Evolutionary conservation across 1,284 basidiomycete genomes (phyloP), one percentile per base, ranked within the genome.

Genomic region (Sanguinoderma infundibulare): DNA sequence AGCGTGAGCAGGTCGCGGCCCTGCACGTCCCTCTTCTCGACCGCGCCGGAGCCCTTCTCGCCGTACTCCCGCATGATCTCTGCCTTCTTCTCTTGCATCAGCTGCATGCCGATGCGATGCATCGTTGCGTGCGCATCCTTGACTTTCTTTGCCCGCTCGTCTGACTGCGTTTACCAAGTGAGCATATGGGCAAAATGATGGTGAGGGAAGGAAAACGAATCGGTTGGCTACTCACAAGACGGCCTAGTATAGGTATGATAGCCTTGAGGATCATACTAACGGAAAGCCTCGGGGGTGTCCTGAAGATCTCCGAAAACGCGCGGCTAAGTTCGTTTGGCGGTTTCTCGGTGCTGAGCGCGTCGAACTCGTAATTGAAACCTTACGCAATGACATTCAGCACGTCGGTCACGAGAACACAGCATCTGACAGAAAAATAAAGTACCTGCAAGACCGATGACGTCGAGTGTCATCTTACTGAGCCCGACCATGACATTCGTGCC

Each of bases 31-130:
- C 17, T 39, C 82, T 78, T 79, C 87, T 93, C 93, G 8, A 87
- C 84, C 30, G 90, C 68, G 0, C 95, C 87, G 2, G 17, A n/a
- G 38, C 36, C 35, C 65, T 94, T 92, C 66, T 32, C 60, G 14
- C 44, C 44, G n/a, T 52, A 39, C 22, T 68, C 65, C 94, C 91
- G 24, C 80, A 35, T 20, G 17, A 63, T 54, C n/a, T 49, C 74
- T 17, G 67, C 63, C 64, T 80, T 82, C 70, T 79, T 80, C 55
- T 79, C 73, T 28, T 73, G 67, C 22, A 83, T 67, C 28, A 83
- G 71, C 36, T 75, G 67, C 42, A 60, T 64, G 1, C 79, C 79
- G 44, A 81, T 76, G 3, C 73, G 65, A 9, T 67, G 65, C 61
- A 79, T 78, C 10, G 71, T 70, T 1, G 60, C 60, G 36, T 67